A percentile compares a stretch with the other conserved stretches of the same genome.
Conservation (phyloP, 305 asterid genomes). For the Fraxinus velutina region DNA sequence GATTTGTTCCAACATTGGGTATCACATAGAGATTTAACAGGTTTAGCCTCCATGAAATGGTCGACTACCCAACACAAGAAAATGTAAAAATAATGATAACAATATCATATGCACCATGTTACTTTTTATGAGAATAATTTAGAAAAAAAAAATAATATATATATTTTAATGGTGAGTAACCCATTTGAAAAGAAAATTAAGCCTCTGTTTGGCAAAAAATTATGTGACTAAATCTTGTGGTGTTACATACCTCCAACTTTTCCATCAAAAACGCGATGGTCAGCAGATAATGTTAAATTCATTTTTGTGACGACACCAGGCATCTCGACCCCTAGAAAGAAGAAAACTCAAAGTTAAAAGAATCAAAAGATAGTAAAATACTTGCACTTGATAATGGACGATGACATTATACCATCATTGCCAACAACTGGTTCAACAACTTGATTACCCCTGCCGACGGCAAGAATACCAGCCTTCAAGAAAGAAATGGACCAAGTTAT, state of each 20-base stretch:
- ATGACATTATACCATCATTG: slow-evolving; percentile 59
- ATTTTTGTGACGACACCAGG: slow-evolving; percentile 75
- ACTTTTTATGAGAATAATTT: not conserved
- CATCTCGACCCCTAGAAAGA: slow-evolving; percentile 67
- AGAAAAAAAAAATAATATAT: not conserved
- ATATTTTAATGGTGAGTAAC: not conserved
- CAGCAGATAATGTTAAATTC: slow-evolving; percentile 84
- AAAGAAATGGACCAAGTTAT: slow-evolving; percentile 23
- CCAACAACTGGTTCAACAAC: slow-evolving; percentile 81
- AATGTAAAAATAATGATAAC: not conserved
- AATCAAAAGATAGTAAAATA: slow-evolving; percentile 2
- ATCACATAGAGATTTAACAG: not conserved
- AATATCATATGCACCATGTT: not conserved
- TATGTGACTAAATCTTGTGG: not conserved
- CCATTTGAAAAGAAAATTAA: not conserved
- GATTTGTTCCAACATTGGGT: slow-evolving; percentile 2
- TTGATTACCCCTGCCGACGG: slow-evolving; percentile 93
- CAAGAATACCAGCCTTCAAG: slow-evolving; percentile 92
- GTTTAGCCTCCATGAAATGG: not conserved
- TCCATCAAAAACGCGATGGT: slow-evolving; percentile 93
- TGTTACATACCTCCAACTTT: slow-evolving; percentile 75
- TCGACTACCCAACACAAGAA: not conserved
- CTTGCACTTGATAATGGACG: slow-evolving; percentile 16
- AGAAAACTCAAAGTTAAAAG: slow-evolving; percentile 24
- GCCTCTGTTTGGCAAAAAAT: not conserved